These are phyloP conservation scores for Gaeumannomyces sp. DNA, from an alignment of 2,329 filamentous ascomycete genomes.

Conservation along the genomic window DNA sequence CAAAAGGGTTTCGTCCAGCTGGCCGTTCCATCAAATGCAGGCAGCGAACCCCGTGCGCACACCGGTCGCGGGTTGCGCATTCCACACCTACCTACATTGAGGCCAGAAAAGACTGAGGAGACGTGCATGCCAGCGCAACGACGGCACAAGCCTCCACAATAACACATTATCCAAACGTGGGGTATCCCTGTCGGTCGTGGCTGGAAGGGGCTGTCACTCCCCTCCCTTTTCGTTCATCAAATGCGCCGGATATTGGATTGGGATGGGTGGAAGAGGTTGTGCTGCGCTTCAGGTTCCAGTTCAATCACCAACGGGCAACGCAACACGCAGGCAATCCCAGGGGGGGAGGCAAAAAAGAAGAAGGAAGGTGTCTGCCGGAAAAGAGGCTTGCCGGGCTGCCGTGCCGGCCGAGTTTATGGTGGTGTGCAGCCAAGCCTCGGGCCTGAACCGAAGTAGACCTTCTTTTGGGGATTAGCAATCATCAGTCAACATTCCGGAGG, in stretches of 20 bases:
- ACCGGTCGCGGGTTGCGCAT: neutral
- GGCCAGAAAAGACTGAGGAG: neutral
- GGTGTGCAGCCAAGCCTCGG: neutral
- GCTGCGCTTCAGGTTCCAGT: neutral
- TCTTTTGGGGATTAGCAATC: neutral
- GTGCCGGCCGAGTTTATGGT: neutral
- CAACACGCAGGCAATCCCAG: neutral
- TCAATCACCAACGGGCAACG: neutral
- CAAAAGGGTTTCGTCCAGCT: neutral
- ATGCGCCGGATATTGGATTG: neutral
- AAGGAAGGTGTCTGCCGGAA: neutral
- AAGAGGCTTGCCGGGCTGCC: neutral
- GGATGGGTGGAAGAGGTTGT: neutral
- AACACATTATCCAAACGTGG: neutral
- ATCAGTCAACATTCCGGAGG: neutral
- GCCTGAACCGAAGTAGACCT: neutral
- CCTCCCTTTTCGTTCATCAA: neutral
- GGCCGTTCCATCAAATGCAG: neutral
- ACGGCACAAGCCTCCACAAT: neutral
- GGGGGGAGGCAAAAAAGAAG: neutral
- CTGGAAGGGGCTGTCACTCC: neutral
- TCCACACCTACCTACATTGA: neutral
- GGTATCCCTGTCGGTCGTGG: neutral
- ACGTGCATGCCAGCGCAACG: neutral
- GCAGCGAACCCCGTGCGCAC: neutral